Evolutionary conservation across 768 basidiomycete species (phyloP).

Genomic region (Termitomyces sp.): DNA sequence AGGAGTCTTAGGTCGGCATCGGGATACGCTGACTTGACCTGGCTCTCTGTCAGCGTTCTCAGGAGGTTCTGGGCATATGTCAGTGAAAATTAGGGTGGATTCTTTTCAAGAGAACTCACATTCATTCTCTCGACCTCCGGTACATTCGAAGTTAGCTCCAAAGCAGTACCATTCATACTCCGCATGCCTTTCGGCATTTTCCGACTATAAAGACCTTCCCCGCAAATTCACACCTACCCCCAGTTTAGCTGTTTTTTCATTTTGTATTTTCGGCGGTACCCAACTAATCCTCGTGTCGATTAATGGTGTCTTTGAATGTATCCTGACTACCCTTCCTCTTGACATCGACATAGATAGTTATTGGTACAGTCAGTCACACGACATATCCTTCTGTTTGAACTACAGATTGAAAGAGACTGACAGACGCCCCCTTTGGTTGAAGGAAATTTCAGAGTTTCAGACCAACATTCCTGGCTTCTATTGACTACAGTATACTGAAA

Average conservation of each 20-base stretch:
- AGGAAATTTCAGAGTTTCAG: no score
- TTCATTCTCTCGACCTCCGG: conserved; percentile 35
- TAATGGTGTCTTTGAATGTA: no score
- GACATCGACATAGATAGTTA: background rate
- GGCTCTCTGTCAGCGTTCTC: conserved; percentile 77
- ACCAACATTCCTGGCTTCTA: background rate
- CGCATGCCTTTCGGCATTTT: conserved; percentile 10
- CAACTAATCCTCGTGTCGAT: background rate
- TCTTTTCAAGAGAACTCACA: conserved; percentile 24
- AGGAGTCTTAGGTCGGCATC: conserved; percentile 77
- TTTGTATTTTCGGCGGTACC: background rate
- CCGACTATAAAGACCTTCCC: background rate
- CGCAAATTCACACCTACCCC: background rate
- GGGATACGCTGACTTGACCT: conserved; percentile 51
- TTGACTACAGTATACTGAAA: no score
- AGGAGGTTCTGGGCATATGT: conserved; percentile 67
- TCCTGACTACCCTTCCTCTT: background rate
- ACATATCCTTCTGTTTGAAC: background rate
- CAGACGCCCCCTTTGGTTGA: background rate
- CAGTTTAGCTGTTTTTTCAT: background rate
- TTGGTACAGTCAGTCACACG: background rate
- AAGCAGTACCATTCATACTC: conserved; percentile 12
- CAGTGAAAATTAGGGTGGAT: conserved; percentile 19
- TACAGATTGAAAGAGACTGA: background rate
- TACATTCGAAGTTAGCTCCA: conserved; percentile 16